These are phyloP conservation scores for Aspergillus melleus DNA, from an alignment of 2,329 filamentous ascomycete species.

Conservation along the genomic window DNA sequence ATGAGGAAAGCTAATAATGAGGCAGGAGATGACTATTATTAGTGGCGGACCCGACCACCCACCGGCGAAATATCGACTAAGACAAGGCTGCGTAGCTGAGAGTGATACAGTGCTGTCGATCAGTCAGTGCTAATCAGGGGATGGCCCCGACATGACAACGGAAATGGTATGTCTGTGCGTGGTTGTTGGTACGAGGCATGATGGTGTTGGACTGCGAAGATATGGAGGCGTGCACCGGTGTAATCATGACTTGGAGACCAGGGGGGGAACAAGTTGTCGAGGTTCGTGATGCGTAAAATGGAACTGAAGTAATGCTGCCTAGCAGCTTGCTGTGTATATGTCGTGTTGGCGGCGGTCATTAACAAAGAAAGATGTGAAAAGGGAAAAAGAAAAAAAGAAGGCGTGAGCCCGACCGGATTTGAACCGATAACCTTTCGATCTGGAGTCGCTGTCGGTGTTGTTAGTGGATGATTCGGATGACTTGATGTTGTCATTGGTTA, in stretches of 20 bases:
- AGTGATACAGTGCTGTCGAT: not conserved
- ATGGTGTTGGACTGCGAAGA: not conserved
- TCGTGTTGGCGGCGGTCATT: too few species aligned
- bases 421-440: constrained; percentile 3
- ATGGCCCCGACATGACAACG: not conserved
- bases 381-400: not conserved
- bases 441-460: not conserved
- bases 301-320: too few species aligned
- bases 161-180: not conserved
- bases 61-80: too few species aligned
- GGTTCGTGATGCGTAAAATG: too few species aligned
- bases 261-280: too few species aligned
- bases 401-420: constrained; percentile 1
- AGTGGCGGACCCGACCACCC: too few species aligned
- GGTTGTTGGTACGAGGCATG: not conserved
- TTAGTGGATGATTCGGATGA: too few species aligned
- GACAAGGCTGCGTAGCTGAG: not conserved
- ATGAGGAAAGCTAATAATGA: not conserved
- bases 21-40: not conserved
- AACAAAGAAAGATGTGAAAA: too few species aligned
- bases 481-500: too few species aligned
- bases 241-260: too few species aligned
- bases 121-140: not conserved
- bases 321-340: too few species aligned
- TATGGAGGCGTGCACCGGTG: too few species aligned